Conservation (phyloP, 192 early-diverging fungal species). For the Thoreauomyces humboldtii region DNA sequence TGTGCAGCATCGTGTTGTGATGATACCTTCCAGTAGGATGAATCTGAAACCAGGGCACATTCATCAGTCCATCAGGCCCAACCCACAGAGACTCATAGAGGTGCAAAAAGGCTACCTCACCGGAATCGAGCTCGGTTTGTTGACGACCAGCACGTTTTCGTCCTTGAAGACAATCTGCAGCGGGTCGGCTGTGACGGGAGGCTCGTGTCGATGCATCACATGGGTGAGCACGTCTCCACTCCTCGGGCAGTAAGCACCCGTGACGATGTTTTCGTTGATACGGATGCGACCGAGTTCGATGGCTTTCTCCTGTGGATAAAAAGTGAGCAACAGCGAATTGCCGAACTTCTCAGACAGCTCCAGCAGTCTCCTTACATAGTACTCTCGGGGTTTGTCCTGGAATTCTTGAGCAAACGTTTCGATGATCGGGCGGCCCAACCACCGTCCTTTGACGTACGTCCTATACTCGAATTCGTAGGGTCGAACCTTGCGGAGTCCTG, state of each 20-base stretch:
- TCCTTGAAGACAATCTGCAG: slow-evolving; percentile 64
- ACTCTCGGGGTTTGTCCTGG: slow-evolving; percentile 71
- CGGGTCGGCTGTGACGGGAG: slow-evolving; percentile 69
- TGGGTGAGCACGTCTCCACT: slow-evolving; percentile 82
- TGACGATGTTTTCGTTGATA: slow-evolving; percentile 66
- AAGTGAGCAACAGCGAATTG: not conserved
- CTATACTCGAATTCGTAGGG: slow-evolving; percentile 84
- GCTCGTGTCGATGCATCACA: slow-evolving; percentile 91
- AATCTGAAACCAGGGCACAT: slow-evolving; percentile 32
- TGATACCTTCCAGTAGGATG: slow-evolving; percentile 83
- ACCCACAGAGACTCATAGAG: too few species aligned
- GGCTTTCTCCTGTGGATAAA: slow-evolving; percentile 49
- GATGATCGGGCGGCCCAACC: slow-evolving; percentile 73
- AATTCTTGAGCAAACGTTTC: slow-evolving; percentile 87
- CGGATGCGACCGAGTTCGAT: slow-evolving; percentile 80
- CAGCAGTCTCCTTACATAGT: slow-evolving; percentile 71
- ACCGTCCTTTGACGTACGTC: slow-evolving; percentile 77
- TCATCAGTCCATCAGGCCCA: not conserved
- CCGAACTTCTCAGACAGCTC: not conserved
- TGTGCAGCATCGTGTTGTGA: slow-evolving; percentile 69
- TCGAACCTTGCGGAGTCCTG: slow-evolving; percentile 72
- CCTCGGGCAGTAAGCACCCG: slow-evolving; percentile 59
- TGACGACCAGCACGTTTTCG: slow-evolving; percentile 73
- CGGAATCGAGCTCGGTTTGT: slow-evolving; percentile 89
- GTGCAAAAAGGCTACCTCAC: slow-evolving; percentile 47